phyloP scores from a whole-genome alignment of 2,329 filamentous ascomycete species.

The Neocucurbitaria cava region DNA sequence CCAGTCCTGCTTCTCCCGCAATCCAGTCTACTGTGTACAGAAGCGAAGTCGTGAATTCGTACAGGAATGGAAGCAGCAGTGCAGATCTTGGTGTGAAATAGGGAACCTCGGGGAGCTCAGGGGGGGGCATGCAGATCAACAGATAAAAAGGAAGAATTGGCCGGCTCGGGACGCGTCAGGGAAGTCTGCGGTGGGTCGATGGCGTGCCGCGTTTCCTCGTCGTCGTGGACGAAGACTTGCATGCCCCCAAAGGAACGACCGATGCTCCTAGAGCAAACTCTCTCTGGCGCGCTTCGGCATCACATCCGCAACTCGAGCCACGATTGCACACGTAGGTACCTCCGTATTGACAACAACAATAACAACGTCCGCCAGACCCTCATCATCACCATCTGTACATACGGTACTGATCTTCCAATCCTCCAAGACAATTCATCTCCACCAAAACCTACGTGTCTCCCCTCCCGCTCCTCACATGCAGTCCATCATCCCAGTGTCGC shows the following conservation, averaged over 20 bases:
- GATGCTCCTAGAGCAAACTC: neutral
- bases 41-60: neutral
- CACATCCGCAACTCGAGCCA: neutral
- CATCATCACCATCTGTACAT: neutral
- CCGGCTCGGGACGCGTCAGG: conserved; percentile 3
- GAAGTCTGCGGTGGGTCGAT: conserved; percentile 8
- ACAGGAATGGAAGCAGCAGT: neutral
- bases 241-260: neutral
- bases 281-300: neutral
- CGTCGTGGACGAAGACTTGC: conserved; percentile 9
- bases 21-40: no score
- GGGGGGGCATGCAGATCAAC: conserved; percentile 2
- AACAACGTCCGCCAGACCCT: neutral
- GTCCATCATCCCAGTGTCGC: conserved; percentile 11
- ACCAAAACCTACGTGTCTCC: conserved; percentile 15
- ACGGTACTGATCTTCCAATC: neutral
- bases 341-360: no score
- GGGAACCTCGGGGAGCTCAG: conserved; percentile 4
- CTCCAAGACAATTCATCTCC: conserved; percentile 3
- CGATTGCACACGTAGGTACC: neutral
- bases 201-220: conserved; percentile 8
- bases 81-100: conserved; percentile 4
- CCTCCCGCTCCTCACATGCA: conserved; percentile 14
- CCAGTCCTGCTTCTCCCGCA: neutral
- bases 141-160: conserved; percentile 4